Evolutionary conservation across 495 filamentous ascomycete species (phyloP), one percentile per base, ranked within the genome.

Genomic region (Neurospora intermedia): DNA sequence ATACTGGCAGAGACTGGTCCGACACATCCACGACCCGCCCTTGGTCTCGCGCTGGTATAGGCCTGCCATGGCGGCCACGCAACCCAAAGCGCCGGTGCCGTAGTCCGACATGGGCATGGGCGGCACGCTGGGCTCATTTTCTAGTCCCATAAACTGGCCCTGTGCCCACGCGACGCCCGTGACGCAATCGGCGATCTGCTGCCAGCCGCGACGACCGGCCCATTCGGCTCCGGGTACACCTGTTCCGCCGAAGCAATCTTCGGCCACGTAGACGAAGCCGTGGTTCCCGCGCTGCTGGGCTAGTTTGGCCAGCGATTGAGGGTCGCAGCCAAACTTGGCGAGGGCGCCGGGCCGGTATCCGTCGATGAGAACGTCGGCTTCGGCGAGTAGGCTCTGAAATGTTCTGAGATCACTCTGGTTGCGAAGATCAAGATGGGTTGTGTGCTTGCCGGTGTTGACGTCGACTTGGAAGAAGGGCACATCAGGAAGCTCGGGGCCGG

Each of bases 61-160:
- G 38, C 89, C 90, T 0, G 84, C 83, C 66, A 92, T 82, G 6
- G 89, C 90, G 39, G 89, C 88, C 74, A 91, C 86, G 39, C 87
- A 86, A 27, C 90, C 90, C 81, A 91, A 87, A 74, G 78, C 84
- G 5, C 88, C 92, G 3, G 92, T 93, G 40, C 91, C 89, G 80
- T 95, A 94, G 81, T 94, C 92, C 45, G 89, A 92, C 83, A 92
- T 93, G 31, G 92, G 92, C 80, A 93, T 94, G 0, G 91, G 91
- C 69, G 92, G 92, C 0, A 93, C 88, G n/a, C 93, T 87, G 4
- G 92, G 91, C 74, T 89, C 88, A 10, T 54, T 54, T 13, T 86
- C 77, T 11, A 88, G 81, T 13, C 90, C 90, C 90, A 94, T 93
- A 80, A 89, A 90, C 62, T 86, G 73, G 11, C 91, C 91, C 79